Conservation (phyloP, 495 filamentous ascomycete genomes). For the Penicillium maclennaniae region DNA sequence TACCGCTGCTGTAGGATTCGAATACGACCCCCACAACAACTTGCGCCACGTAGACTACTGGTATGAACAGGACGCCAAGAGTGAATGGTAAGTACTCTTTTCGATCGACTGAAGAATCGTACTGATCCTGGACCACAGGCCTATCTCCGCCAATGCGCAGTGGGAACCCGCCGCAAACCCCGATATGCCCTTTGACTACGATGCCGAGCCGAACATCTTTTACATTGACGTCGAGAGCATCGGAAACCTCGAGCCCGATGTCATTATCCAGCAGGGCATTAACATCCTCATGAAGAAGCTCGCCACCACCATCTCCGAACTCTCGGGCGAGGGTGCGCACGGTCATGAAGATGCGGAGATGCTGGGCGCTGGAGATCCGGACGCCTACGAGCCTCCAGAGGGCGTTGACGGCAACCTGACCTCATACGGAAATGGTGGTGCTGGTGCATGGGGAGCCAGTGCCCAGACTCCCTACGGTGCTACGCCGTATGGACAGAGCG, state of each 20-base stretch:
- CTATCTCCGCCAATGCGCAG: constrained; percentile 74
- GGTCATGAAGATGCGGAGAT: constrained; percentile 51
- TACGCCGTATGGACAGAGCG: constrained; percentile 65
- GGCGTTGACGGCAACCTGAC: constrained; percentile 72
- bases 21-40: constrained; percentile 97
- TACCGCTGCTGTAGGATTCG: constrained; percentile 86
- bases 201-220: constrained; percentile 77
- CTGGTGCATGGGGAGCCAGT: constrained; percentile 61
- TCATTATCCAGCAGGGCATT: constrained; percentile 83
- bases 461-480: constrained; percentile 61
- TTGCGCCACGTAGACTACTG: constrained; percentile 84
- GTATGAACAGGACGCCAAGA: constrained; percentile 80
- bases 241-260: constrained; percentile 81
- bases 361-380: constrained; percentile 60
- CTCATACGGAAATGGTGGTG: constrained; percentile 60
- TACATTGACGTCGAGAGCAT: constrained; percentile 91
- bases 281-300: constrained; percentile 82
- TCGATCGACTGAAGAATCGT: background rate
- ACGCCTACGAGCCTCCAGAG: constrained; percentile 53
- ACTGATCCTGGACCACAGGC: constrained; percentile 50
- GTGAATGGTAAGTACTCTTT: constrained; percentile 74
- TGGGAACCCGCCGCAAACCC: constrained; percentile 75
- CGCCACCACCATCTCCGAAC: constrained; percentile 72
- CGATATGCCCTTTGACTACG: constrained; percentile 87
- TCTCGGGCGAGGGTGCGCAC: constrained; percentile 47